Evolutionary conservation across 148 eudicot species (phyloP).

Genomic region (Rhododendron ferrugineum): DNA sequence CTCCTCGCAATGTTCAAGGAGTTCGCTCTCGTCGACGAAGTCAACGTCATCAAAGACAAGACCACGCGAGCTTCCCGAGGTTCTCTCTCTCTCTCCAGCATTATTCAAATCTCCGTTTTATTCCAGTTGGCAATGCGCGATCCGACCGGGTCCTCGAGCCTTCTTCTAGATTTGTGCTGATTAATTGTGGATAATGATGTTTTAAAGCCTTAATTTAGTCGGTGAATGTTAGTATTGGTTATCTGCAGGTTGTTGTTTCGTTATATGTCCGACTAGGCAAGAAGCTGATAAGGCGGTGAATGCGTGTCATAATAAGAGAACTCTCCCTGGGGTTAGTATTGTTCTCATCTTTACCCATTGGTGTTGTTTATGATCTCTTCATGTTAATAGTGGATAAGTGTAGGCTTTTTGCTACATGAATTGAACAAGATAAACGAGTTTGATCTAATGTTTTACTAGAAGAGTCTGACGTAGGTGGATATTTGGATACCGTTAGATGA

Average conservation of each 20-base stretch:
- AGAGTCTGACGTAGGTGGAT: not conserved
- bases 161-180: conserved; percentile 7
- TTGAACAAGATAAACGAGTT: not conserved
- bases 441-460: not conserved
- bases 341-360: conserved; percentile 7
- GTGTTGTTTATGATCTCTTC: not conserved
- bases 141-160: not conserved
- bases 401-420: not conserved
- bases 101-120: not conserved
- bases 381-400: not conserved
- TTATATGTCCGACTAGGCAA: conserved; percentile 80
- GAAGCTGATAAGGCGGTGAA: conserved; percentile 90
- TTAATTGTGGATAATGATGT: conserved; percentile 7
- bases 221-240: not conserved
- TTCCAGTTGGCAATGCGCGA: conserved; percentile 13
- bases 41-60: conserved; percentile 91
- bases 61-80: conserved; percentile 79
- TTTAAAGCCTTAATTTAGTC: conserved; percentile 16
- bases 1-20: conserved; percentile 60
- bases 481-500: not conserved
- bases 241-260: conserved; percentile 77
- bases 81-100: conserved; percentile 26
- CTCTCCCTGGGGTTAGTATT: conserved; percentile 77
- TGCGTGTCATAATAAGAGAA: conserved; percentile 83
- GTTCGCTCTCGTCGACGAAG: conserved; percentile 69